phyloP scores from a whole-genome alignment of 2,329 filamentous ascomycete genomes.

The Curvularia sp. region DNA sequence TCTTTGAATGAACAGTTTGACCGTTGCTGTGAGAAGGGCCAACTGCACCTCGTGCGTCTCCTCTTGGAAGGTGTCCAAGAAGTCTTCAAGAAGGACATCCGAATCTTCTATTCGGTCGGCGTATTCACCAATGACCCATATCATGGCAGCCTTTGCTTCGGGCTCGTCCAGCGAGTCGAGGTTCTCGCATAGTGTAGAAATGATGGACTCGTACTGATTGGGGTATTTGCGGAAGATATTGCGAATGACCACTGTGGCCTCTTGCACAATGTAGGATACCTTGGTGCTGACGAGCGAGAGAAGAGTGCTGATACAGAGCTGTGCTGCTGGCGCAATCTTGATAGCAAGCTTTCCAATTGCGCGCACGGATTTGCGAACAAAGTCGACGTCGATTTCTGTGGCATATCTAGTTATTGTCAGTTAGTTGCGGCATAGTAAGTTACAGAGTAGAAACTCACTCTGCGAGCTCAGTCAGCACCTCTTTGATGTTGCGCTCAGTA shows the following conservation, averaged over 20 bases:
- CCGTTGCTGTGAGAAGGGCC: slow-evolving; percentile 90
- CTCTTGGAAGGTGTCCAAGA: slow-evolving; percentile 90
- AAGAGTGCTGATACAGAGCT: slow-evolving; percentile 88
- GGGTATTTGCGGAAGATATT: slow-evolving; percentile 99
- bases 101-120: slow-evolving; percentile 97
- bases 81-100: slow-evolving; percentile 91
- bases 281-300: slow-evolving; percentile 96
- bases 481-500: slow-evolving; percentile 91
- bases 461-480: slow-evolving; percentile 90
- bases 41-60: slow-evolving; percentile 96
- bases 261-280: slow-evolving; percentile 97
- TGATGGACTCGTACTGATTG: slow-evolving; percentile 98
- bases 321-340: slow-evolving; percentile 95
- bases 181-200: slow-evolving; percentile 92
- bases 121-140: slow-evolving; percentile 99
- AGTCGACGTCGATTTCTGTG: slow-evolving; percentile 98
- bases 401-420: slow-evolving; percentile 66
- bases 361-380: slow-evolving; percentile 95
- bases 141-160: slow-evolving; percentile 97
- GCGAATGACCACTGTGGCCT: slow-evolving; percentile 96
- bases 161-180: slow-evolving; percentile 96
- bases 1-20: slow-evolving; percentile 96
- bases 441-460: slow-evolving; percentile 65
- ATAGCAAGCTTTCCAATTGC: slow-evolving; percentile 98
- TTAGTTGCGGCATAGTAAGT: not conserved